Evolutionary conservation across 805 yeast species (phyloP), one percentile per base, ranked within the genome.

Genomic region (Sporopachydermia quercuum): DNA sequence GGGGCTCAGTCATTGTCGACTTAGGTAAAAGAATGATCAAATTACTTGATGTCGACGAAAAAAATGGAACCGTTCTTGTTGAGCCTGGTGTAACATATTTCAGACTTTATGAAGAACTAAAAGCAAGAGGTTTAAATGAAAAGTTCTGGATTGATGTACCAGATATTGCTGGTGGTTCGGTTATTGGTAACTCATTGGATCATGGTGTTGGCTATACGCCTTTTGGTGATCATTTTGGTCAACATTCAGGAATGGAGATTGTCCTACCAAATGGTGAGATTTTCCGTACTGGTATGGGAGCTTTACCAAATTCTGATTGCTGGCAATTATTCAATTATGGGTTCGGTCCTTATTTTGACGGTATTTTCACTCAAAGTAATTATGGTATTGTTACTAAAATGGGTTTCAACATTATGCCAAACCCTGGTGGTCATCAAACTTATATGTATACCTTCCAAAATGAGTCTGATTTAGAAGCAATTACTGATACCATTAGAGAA

Each of bases 61-160:
- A 23, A 23, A 23, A 23, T n/a, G 30, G 13, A 8, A 23, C 30
- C 8, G 30, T 23, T n/a, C n/a, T 23, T 8, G 13, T 23, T 8
- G 30, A 23, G n/a, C 30, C 30, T 8, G 30, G 30, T n/a, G 30
- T 23, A n/a, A 23, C 30, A n/a, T 23, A 23, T 23, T 23, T 23
- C 30, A 23, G 30, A n/a, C 30, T 23, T n/a, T 23, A 23, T n/a
- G 30, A 23, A n/a, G 30, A 23, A 23, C 30, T 23, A n/a, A 23
- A 23, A 23, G 30, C 30, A 23, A 8, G 30, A 8, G 30, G 30
- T n/a, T 23, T 23, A 23, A 8, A 23, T 23, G 30, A 23, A 23
- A n/a, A 23, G 8, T n/a, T 23, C 13, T 23, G 30, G 30, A 23
- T 23, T 23, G 30, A 23, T n/a, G 30, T 23, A n/a, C 30, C 30